A percentile compares a stretch with the other conserved stretches of the same genome.
phyloP scores from a whole-genome alignment of 164 flowering plant species.

The Aristolochia fimbriata region DNA sequence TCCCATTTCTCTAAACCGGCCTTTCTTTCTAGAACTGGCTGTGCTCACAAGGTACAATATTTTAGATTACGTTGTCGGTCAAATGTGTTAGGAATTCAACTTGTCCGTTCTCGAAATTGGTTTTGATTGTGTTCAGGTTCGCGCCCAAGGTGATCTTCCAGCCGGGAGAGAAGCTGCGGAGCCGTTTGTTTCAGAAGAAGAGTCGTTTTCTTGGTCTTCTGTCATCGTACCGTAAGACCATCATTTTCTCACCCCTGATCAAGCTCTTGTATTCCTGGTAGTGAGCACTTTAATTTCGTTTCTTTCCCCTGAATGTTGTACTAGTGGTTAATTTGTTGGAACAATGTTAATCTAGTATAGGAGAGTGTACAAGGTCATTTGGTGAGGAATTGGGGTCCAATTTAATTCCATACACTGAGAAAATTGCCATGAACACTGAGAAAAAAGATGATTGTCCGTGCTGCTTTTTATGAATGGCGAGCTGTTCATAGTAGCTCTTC shows the following conservation, averaged over 20 bases:
- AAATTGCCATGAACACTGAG: no score
- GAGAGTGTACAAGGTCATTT: not conserved
- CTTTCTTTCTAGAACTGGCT: no score
- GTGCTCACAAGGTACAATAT: no score
- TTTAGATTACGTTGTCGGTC: no score
- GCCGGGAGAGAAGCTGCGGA: conserved; percentile 26
- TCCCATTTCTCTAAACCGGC: no score
- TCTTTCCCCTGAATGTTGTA: not conserved
- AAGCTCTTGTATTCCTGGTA: not conserved
- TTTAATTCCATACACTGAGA: not conserved
- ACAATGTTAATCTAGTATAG: not conserved
- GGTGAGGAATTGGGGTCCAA: not conserved
- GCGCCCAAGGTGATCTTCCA: conserved; percentile 20
- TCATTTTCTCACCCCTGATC: not conserved
- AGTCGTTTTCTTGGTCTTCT: conserved; percentile 63
- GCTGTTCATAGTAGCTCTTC: no score
- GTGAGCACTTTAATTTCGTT: not conserved
- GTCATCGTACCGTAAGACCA: conserved; percentile 60
- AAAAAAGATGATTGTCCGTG: no score
- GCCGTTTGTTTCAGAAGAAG: conserved; percentile 33
- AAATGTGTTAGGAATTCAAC: no score
- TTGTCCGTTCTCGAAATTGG: no score
- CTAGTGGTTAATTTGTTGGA: no score
- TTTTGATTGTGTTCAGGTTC: conserved; percentile 13
- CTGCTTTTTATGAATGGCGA: no score